Evolutionary conservation across 345 rosid species (phyloP).

Genomic region (Lumnitzera racemosa): DNA sequence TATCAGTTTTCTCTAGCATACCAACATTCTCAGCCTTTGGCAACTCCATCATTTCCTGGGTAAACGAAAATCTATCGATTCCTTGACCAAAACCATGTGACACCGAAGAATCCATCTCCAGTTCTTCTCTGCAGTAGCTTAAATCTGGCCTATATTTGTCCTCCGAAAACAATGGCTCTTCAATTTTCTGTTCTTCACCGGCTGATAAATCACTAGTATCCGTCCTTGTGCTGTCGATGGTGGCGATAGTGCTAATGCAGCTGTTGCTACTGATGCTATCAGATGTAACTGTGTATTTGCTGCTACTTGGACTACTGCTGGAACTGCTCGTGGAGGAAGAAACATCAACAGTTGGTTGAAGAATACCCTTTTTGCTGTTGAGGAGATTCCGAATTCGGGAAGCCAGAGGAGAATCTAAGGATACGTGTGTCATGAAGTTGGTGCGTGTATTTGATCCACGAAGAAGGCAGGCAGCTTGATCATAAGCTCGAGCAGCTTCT

Average conservation of each 20-base stretch:
- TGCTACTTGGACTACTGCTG: slow-evolving; percentile 6
- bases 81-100: slow-evolving; percentile 23
- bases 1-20: slow-evolving; percentile 7
- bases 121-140: slow-evolving; percentile 33
- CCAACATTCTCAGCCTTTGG: slow-evolving; percentile 16
- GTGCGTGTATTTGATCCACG: slow-evolving; percentile 75
- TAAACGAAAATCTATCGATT: slow-evolving; percentile 33
- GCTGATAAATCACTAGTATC: neutral
- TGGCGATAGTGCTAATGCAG: slow-evolving; percentile 2
- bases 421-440: slow-evolving; percentile 47
- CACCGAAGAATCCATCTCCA: slow-evolving; percentile 17
- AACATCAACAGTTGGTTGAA: slow-evolving; percentile 11
- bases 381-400: slow-evolving; percentile 50
- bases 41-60: slow-evolving; percentile 39
- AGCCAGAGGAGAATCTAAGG: slow-evolving; percentile 59
- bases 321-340: slow-evolving; percentile 13
- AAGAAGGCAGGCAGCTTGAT: slow-evolving; percentile 76
- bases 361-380: slow-evolving; percentile 30
- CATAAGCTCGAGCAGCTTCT: slow-evolving; percentile 70
- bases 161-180: slow-evolving; percentile 16
- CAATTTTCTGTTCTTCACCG: slow-evolving; percentile 18
- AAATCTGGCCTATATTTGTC: slow-evolving; percentile 56
- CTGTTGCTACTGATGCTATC: slow-evolving; percentile 10
- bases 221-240: too few species aligned
- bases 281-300: slow-evolving; percentile 8